phyloP scores from a whole-genome alignment of 805 yeast species.

The Nematodospora valgi region DNA sequence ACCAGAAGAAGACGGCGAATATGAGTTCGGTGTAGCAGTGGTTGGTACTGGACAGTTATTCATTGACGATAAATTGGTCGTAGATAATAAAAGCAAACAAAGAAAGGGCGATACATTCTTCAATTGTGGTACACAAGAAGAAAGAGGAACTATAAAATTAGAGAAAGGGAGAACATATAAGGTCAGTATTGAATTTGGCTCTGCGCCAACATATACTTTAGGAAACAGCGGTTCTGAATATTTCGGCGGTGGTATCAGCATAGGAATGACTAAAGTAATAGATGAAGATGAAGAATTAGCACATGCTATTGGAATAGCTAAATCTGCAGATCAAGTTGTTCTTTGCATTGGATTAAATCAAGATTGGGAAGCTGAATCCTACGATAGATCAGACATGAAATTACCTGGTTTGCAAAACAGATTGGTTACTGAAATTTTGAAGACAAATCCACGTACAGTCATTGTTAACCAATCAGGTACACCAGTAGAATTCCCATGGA shows the following conservation, averaged over 20 bases:
- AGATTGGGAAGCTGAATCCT: slow-evolving; percentile 32
- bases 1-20: slow-evolving; percentile 47
- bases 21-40: slow-evolving; percentile 50
- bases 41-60: slow-evolving; percentile 55
- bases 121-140: slow-evolving; percentile 47
- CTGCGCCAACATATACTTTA: slow-evolving; percentile 11
- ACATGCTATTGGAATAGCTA: slow-evolving; percentile 24
- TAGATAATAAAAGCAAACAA: slow-evolving; percentile 56
- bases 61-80: slow-evolving; percentile 48
- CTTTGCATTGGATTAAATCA: slow-evolving; percentile 23
- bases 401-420: slow-evolving; percentile 26
- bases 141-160: slow-evolving; percentile 34
- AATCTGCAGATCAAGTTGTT: slow-evolving; percentile 25
- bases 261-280: slow-evolving; percentile 21
- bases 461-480: slow-evolving; percentile 33
- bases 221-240: slow-evolving; percentile 16
- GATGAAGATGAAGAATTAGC: slow-evolving; percentile 22
- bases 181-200: slow-evolving; percentile 48
- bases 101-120: slow-evolving; percentile 48
- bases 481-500: slow-evolving; percentile 32
- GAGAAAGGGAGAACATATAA: slow-evolving; percentile 44
- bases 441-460: slow-evolving; percentile 26
- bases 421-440: slow-evolving; percentile 21
- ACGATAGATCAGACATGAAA: slow-evolving; percentile 26
- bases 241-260: slow-evolving; percentile 22